Evolutionary conservation across 768 basidiomycete genomes (phyloP).

Genomic region (Atractiella rhizophila): DNA sequence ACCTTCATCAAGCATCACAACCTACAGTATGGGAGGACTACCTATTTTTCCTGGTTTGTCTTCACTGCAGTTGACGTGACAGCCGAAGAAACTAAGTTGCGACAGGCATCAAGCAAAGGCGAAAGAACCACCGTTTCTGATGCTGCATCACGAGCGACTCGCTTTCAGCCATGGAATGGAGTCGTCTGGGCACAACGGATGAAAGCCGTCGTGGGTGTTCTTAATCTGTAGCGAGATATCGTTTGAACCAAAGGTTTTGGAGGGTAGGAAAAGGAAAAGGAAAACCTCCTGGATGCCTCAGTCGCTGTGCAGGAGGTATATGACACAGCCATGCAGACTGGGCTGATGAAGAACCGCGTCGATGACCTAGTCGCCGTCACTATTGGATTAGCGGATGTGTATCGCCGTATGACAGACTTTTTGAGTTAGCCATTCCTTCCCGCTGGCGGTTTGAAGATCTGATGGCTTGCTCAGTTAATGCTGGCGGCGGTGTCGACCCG

Average conservation of each 20-base stretch:
- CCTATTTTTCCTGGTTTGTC: no score
- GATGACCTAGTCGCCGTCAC: conserved; percentile 41
- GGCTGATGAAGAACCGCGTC: conserved; percentile 25
- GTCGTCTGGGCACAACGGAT: no score
- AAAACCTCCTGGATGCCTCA: not conserved
- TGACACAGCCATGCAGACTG: conserved; percentile 4
- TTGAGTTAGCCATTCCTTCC: not conserved
- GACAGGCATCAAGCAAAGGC: not conserved
- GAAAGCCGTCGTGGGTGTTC: conserved; percentile 1
- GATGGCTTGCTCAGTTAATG: conserved; percentile 37
- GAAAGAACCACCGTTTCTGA: no score
- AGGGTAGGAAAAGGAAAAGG: not conserved
- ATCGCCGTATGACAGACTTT: conserved; percentile 7
- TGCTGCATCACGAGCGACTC: no score
- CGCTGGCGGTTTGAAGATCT: conserved; percentile 29
- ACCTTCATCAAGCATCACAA: no score
- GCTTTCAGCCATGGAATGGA: no score
- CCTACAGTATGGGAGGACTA: no score
- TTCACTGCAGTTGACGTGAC: no score
- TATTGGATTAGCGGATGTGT: conserved; percentile 28
- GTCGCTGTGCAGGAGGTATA: conserved; percentile 7
- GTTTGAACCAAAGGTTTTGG: not conserved
- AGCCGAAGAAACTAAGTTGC: no score
- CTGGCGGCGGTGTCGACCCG: conserved; percentile 32
- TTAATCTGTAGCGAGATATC: not conserved